Evolutionary conservation across 257 asterid species (phyloP).

Genomic region (Nicotiana noctiflora): DNA sequence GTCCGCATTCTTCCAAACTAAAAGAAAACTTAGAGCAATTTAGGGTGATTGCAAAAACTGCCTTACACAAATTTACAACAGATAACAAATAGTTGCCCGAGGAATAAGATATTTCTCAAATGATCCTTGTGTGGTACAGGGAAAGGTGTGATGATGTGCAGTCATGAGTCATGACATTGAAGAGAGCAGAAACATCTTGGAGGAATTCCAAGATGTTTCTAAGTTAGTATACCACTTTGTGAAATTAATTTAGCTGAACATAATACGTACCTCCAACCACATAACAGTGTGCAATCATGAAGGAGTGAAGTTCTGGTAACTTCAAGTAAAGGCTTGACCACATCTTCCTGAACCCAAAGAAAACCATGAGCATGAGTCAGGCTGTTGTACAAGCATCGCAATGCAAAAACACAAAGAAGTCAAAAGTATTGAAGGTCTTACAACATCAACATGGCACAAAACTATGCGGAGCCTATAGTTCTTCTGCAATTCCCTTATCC

Average conservation of each 20-base stretch:
- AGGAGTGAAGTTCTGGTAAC: constrained; percentile 93
- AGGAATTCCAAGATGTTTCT: not conserved
- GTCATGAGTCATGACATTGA: not conserved
- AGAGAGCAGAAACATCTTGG: not conserved
- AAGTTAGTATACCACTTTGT: not conserved
- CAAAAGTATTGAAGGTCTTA: constrained; percentile 25
- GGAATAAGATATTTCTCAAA: not conserved
- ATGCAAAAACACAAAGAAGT: not conserved
- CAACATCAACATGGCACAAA: constrained; percentile 96
- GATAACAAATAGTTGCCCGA: not conserved
- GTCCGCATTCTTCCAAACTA: constrained; percentile 97
- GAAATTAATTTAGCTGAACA: not conserved
- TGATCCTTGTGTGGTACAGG: not conserved
- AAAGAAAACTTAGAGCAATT: not conserved
- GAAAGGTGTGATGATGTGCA: not conserved
- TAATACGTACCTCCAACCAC: constrained; percentile 77
- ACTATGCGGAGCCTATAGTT: constrained; percentile 83
- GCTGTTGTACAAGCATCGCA: not conserved
- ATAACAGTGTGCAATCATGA: constrained; percentile 94
- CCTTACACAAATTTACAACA: not conserved
- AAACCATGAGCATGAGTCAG: constrained; percentile 1
- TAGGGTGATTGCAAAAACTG: not conserved
- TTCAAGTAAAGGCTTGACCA: constrained; percentile 83
- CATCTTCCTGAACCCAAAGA: constrained; percentile 75
- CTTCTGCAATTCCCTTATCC: constrained; percentile 91